Percentiles rank a stretch among this genome's conserved stretches.
These are phyloP conservation scores for Fusarium camptoceras DNA, from an alignment of 2,329 filamentous ascomycete species.

Conservation along the genomic window DNA sequence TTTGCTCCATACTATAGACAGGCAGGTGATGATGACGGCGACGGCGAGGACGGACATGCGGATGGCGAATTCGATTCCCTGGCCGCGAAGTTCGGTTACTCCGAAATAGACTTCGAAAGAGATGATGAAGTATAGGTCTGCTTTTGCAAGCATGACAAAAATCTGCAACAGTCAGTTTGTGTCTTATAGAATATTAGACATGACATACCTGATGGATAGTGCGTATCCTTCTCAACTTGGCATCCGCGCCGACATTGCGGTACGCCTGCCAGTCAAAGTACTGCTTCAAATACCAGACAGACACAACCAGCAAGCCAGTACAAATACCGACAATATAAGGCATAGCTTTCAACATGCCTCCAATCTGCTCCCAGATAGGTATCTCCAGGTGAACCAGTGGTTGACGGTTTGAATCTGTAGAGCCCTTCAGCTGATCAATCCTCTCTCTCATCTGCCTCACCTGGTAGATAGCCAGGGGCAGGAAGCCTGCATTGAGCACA, in stretches of 20 bases:
- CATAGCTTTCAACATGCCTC: neutral
- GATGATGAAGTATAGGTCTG: constrained; percentile 2
- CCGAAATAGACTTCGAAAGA: neutral
- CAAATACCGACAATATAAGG: neutral
- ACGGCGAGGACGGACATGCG: neutral
- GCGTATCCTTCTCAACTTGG: constrained; percentile 13
- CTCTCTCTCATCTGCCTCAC: neutral
- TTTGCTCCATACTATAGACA: constrained; percentile 6
- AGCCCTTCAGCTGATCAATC: neutral
- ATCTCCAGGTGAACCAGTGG: neutral
- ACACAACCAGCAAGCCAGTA: neutral
- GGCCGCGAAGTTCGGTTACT: neutral
- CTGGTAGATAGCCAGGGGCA: constrained; percentile 9
- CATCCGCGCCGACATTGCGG: constrained; percentile 10
- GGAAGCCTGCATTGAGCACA: neutral
- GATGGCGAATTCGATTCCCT: neutral
- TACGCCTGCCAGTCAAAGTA: constrained; percentile 19
- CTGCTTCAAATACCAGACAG: constrained; percentile 13
- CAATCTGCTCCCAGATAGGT: neutral
- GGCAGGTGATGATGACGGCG: neutral
- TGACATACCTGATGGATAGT: neutral
- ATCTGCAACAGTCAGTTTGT: neutral
- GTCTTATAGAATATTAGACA: neutral
- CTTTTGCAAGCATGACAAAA: constrained; percentile 16
- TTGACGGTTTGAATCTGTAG: neutral